Conservation (phyloP, 164 flowering plant species). For the Aristolochia contorta region DNA sequence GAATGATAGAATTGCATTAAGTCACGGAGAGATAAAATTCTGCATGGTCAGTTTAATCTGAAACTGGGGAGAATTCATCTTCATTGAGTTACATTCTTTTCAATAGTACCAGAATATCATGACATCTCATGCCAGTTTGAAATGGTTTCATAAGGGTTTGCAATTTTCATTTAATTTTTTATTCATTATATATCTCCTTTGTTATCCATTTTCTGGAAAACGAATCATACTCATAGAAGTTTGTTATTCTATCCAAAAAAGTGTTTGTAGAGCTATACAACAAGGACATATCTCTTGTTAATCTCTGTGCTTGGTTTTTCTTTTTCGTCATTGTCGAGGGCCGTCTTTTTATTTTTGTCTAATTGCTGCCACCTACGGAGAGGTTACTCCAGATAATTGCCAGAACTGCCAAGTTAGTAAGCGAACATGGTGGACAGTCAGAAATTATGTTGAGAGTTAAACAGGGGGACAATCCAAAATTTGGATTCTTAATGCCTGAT, state of each 20-base stretch:
- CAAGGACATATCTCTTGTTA: background rate
- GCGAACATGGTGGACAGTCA: slow-evolving; percentile 89
- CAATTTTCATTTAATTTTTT: background rate
- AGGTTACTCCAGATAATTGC: slow-evolving; percentile 92
- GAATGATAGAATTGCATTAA: slow-evolving; percentile 39
- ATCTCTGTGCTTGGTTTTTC: background rate
- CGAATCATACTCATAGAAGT: too few species aligned
- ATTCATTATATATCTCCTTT: too few species aligned
- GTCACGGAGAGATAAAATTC: slow-evolving; percentile 20
- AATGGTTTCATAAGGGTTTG: slow-evolving; percentile 10
- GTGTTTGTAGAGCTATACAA: background rate
- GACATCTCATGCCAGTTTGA: slow-evolving; percentile 21
- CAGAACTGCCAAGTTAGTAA: slow-evolving; percentile 81
- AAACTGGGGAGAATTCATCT: slow-evolving; percentile 30
- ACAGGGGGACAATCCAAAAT: slow-evolving; percentile 92
- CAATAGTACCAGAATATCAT: slow-evolving; percentile 27
- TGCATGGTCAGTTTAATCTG: slow-evolving; percentile 20
- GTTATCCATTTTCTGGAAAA: too few species aligned
- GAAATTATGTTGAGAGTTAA: slow-evolving; percentile 90
- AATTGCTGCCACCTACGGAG: slow-evolving; percentile 84
- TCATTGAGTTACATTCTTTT: slow-evolving; percentile 30
- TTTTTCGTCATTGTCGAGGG: background rate
- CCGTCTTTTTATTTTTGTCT: background rate
- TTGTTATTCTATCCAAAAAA: too few species aligned
- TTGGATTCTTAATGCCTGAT: slow-evolving; percentile 95